These are phyloP conservation scores for Aspergillus sp. DNA, from an alignment of 2,329 filamentous ascomycete genomes.

Conservation along the genomic window DNA sequence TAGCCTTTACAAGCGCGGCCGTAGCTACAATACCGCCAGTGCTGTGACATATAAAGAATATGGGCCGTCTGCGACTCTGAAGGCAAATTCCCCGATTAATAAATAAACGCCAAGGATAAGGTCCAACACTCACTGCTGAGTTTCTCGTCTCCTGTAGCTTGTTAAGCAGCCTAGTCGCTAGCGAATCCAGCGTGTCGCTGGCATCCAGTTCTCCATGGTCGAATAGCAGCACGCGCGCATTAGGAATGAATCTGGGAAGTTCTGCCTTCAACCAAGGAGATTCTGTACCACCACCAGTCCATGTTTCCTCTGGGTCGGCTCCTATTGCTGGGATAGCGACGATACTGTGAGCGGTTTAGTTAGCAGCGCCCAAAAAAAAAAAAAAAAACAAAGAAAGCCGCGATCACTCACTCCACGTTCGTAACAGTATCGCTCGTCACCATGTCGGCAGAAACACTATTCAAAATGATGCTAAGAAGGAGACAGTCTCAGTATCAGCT, in stretches of 20 bases:
- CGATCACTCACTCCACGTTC: conserved; percentile 28
- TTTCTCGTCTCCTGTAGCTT: conserved; percentile 24
- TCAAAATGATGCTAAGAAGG: background rate
- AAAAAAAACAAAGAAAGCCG: background rate
- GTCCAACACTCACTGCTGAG: conserved; percentile 15
- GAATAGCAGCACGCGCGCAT: conserved; percentile 29
- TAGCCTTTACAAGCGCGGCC: conserved; percentile 49
- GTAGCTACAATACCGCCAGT: conserved; percentile 63
- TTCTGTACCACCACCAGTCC: conserved; percentile 22
- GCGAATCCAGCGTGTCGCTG: conserved; percentile 26
- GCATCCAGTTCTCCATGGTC: conserved; percentile 28
- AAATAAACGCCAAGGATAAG: background rate
- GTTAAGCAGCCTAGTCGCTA: conserved; percentile 27
- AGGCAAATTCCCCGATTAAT: background rate
- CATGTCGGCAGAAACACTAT: conserved; percentile 6
- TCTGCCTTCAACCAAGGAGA: conserved; percentile 29
- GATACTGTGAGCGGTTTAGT: conserved; percentile 24
- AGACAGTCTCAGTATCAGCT: background rate
- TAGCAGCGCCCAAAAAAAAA: background rate
- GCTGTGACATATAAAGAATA: conserved; percentile 63
- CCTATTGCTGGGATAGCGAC: conserved; percentile 38
- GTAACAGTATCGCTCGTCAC: conserved; percentile 5
- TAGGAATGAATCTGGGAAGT: conserved; percentile 21
- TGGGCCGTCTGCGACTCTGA: conserved; percentile 43
- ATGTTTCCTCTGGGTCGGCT: conserved; percentile 30